These are phyloP conservation scores for Jackrogersella minutella DNA, from an alignment of 495 filamentous ascomycete genomes.

Conservation along the genomic window DNA sequence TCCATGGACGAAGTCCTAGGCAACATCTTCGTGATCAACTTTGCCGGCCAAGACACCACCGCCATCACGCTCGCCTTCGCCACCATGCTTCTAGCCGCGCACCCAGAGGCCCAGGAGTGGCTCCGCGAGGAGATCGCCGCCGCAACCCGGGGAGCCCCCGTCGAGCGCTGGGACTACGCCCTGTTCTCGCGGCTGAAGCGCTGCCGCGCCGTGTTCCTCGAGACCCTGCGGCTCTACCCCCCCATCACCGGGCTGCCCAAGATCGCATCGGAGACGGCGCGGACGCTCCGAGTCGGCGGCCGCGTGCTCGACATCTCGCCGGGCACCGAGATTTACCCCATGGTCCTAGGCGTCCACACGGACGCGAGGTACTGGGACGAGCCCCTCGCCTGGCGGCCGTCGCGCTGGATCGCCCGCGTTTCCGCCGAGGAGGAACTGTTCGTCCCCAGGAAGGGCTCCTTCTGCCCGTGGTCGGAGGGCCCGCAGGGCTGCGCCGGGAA, in stretches of 20 bases:
- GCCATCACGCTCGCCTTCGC: conserved; percentile 60
- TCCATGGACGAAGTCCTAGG: conserved; percentile 55
- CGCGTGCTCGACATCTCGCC: neutral
- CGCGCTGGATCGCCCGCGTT: neutral
- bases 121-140: conserved; percentile 36
- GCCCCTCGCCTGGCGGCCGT: neutral
- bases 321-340: too few species aligned
- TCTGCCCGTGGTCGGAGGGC: neutral
- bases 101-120: conserved; percentile 56
- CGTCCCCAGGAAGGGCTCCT: neutral
- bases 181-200: conserved; percentile 54
- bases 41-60: conserved; percentile 65
- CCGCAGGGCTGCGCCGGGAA: neutral
- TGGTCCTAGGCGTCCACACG: neutral
- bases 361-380: neutral
- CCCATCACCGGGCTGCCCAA: conserved; percentile 45
- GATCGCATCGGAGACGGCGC: neutral
- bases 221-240: conserved; percentile 60
- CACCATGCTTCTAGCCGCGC: conserved; percentile 54
- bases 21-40: conserved; percentile 63
- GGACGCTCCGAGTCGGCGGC: neutral
- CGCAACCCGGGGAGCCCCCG: conserved; percentile 26
- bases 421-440: neutral
- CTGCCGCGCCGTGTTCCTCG: conserved; percentile 57
- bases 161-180: conserved; percentile 50